Evolutionary conservation across 495 filamentous ascomycete genomes (phyloP).

Genomic region (Neurospora sp.): DNA sequence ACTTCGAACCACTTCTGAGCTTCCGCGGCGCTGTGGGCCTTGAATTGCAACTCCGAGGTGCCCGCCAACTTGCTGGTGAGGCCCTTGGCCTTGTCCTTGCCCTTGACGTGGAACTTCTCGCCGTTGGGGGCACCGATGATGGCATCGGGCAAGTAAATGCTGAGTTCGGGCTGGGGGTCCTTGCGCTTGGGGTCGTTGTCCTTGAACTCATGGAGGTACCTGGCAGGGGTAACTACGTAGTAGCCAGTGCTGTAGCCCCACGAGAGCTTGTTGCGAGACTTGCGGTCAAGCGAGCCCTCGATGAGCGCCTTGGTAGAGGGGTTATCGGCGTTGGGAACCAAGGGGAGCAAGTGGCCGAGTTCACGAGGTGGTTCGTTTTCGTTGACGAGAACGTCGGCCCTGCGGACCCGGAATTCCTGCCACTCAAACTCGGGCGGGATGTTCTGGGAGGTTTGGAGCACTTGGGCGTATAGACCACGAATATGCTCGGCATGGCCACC

Average conservation of each 20-base stretch:
- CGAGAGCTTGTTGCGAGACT: constrained; percentile 62
- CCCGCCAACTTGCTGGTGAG: constrained; percentile 44
- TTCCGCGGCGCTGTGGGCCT: constrained; percentile 61
- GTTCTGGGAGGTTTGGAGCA: constrained; percentile 64
- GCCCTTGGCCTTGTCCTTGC: constrained; percentile 61
- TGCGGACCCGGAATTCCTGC: constrained; percentile 66
- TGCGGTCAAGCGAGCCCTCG: constrained; percentile 78
- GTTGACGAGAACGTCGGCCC: constrained; percentile 64
- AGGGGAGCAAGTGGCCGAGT: constrained; percentile 47
- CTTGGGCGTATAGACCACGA: constrained; percentile 70
- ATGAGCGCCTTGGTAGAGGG: constrained; percentile 68
- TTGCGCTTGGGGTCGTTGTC: constrained; percentile 67
- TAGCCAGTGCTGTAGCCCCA: constrained; percentile 71
- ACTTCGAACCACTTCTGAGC: constrained; percentile 76
- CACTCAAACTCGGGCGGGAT: constrained; percentile 90
- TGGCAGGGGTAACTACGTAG: constrained; percentile 79
- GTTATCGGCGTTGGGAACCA: constrained; percentile 85
- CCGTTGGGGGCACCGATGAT: constrained; percentile 62
- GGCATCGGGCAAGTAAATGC: constrained; percentile 89
- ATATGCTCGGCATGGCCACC: constrained; percentile 72
- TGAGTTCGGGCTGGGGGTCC: constrained; percentile 77
- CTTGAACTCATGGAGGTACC: constrained; percentile 93
- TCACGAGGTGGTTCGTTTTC: constrained; percentile 61
- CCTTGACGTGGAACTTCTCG: constrained; percentile 86
- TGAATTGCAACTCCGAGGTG: constrained; percentile 42